These are phyloP conservation scores for Fusarium chuoi DNA, from an alignment of 2,329 filamentous ascomycete genomes.

Conservation along the genomic window DNA sequence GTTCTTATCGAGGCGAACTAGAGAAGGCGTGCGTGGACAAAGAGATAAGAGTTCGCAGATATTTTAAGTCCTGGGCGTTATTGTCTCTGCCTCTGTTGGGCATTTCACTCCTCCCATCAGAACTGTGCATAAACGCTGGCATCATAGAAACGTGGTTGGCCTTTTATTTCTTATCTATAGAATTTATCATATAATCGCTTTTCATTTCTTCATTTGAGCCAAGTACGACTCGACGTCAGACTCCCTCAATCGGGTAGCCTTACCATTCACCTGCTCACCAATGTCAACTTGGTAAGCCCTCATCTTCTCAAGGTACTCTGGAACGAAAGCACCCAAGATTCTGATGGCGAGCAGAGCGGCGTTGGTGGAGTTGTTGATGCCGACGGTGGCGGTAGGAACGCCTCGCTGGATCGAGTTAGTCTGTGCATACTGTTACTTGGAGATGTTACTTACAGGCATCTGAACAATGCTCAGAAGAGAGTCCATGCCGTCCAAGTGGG, in stretches of 20 bases:
- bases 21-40: fast-evolving
- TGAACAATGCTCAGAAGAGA: slow-evolving; percentile 79
- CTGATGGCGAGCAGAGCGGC: slow-evolving; percentile 77
- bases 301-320: slow-evolving; percentile 70
- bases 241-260: slow-evolving; percentile 67
- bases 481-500: slow-evolving; percentile 76
- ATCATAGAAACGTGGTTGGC: fast-evolving
- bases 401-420: slow-evolving; percentile 55
- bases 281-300: slow-evolving; percentile 51
- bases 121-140: fast-evolving
- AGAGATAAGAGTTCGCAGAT: neutral
- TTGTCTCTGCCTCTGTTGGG: fast-evolving
- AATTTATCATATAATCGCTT: neutral
- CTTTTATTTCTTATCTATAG: neutral
- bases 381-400: slow-evolving; percentile 78
- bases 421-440: fast-evolving
- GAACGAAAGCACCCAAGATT: slow-evolving; percentile 70
- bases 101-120: fast-evolving
- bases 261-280: slow-evolving; percentile 65
- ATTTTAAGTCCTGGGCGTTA: fast-evolving
- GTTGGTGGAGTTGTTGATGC: slow-evolving; percentile 83
- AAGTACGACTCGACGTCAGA: slow-evolving; percentile 16
- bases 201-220: slow-evolving; percentile 26
- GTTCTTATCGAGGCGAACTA: neutral
- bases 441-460: slow-evolving; percentile 64